phyloP scores from a whole-genome alignment of 768 basidiomycete species.

The Tephrocybe rancida region DNA sequence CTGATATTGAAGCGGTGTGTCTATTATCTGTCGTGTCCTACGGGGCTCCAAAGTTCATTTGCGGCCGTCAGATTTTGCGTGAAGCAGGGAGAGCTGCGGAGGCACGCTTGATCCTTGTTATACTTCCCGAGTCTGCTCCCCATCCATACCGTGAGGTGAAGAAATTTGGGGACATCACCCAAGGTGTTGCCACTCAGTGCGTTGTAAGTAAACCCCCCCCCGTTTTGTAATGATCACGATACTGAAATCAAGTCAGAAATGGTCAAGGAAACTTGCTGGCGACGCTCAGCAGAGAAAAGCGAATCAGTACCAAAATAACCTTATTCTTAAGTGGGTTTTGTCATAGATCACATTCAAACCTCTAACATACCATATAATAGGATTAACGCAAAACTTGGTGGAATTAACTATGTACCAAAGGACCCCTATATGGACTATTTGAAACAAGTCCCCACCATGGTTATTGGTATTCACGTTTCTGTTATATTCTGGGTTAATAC shows the following conservation, averaged over 20 bases:
- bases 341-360: neutral
- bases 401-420: conserved; percentile 58
- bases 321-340: conserved; percentile 57
- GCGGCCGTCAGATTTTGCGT: conserved; percentile 9
- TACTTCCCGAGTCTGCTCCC: conserved; percentile 32
- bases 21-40: neutral
- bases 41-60: neutral
- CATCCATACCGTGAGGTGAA: conserved; percentile 31
- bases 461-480: conserved; percentile 43
- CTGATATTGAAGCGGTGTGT: conserved; percentile 9
- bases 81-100: conserved; percentile 4
- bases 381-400: conserved; percentile 68
- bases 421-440: conserved; percentile 34
- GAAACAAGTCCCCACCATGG: conserved; percentile 52
- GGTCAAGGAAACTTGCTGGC: conserved; percentile 24
- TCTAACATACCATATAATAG: conserved; percentile 30
- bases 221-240: neutral
- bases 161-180: conserved; percentile 40
- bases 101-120: conserved; percentile 26
- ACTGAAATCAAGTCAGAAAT: conserved; percentile 20
- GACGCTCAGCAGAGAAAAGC: conserved; percentile 14
- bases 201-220: conserved; percentile 40
- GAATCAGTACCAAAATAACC: conserved; percentile 64
- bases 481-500: neutral
- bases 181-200: conserved; percentile 66